A percentile compares a stretch with the other conserved stretches of the same genome.
phyloP scores from a whole-genome alignment of 441 rosid genomes.

The Aleurites moluccanus region DNA sequence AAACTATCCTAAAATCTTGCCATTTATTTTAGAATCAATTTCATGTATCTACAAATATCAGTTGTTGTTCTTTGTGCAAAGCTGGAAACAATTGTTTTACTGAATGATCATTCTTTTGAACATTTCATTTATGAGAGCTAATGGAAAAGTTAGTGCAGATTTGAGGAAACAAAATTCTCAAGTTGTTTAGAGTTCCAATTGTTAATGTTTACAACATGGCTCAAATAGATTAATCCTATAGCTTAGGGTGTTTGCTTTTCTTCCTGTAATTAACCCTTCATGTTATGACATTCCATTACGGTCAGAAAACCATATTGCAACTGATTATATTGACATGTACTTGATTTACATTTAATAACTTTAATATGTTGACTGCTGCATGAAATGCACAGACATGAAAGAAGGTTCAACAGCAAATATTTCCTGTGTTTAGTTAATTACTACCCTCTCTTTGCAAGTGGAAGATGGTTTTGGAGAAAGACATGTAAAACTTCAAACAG shows the following conservation, averaged over 20 bases:
- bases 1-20: too few relatives aligned
- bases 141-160: not conserved
- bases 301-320: not conserved
- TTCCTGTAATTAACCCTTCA: too few relatives aligned
- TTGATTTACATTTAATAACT: not conserved
- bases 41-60: too few relatives aligned
- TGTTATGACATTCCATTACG: not conserved
- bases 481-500: not conserved
- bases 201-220: not conserved
- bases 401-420: not conserved
- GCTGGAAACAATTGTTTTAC: not conserved
- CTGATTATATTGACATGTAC: not conserved
- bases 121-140: not conserved
- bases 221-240: not conserved
- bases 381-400: not conserved
- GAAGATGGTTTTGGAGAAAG: not conserved
- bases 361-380: not conserved
- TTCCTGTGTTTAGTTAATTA: not conserved
- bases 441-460: slow-evolving; percentile 2
- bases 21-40: too few relatives aligned
- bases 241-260: not conserved
- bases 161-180: not conserved
- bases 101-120: not conserved
- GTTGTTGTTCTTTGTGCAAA: too few relatives aligned
- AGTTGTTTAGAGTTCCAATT: not conserved